phyloP scores from a whole-genome alignment of 441 rosid genomes.

The Dalechampia spathulata region DNA sequence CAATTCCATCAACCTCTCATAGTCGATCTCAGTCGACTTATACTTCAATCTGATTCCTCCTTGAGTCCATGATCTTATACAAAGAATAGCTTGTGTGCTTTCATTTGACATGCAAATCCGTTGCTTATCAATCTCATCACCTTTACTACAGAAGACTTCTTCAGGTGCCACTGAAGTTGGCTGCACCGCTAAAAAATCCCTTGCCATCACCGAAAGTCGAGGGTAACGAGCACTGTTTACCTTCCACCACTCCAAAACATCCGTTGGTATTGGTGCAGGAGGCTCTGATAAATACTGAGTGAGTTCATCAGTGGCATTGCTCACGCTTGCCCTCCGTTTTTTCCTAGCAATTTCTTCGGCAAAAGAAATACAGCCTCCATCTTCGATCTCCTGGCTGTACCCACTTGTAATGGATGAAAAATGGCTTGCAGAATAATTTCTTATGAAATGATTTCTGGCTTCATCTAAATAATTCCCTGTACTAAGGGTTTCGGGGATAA shows the following conservation, averaged over 20 bases:
- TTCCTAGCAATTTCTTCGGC: slow-evolving; percentile 91
- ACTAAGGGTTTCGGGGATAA: slow-evolving; percentile 69
- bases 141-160: slow-evolving; percentile 64
- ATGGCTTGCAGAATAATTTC: slow-evolving; percentile 57
- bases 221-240: slow-evolving; percentile 75
- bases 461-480: slow-evolving; percentile 69
- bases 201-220: slow-evolving; percentile 73
- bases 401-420: slow-evolving; percentile 54
- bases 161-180: slow-evolving; percentile 77
- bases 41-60: slow-evolving; percentile 67
- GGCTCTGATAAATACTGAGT: slow-evolving; percentile 85
- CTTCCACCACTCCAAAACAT: slow-evolving; percentile 95
- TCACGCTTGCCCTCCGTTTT: slow-evolving; percentile 77
- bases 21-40: slow-evolving; percentile 68
- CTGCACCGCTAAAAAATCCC: slow-evolving; percentile 78
- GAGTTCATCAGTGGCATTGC: slow-evolving; percentile 65
- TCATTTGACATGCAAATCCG: slow-evolving; percentile 66
- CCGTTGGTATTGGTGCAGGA: slow-evolving; percentile 76
- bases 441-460: slow-evolving; percentile 68
- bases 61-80: slow-evolving; percentile 79
- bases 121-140: slow-evolving; percentile 68
- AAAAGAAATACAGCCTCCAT: slow-evolving; percentile 68
- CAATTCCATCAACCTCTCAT: slow-evolving; percentile 71
- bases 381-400: slow-evolving; percentile 66
- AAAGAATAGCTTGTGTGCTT: slow-evolving; percentile 58